Conservation (phyloP, 2,329 filamentous ascomycete species). For the Cladosporium sp. region DNA sequence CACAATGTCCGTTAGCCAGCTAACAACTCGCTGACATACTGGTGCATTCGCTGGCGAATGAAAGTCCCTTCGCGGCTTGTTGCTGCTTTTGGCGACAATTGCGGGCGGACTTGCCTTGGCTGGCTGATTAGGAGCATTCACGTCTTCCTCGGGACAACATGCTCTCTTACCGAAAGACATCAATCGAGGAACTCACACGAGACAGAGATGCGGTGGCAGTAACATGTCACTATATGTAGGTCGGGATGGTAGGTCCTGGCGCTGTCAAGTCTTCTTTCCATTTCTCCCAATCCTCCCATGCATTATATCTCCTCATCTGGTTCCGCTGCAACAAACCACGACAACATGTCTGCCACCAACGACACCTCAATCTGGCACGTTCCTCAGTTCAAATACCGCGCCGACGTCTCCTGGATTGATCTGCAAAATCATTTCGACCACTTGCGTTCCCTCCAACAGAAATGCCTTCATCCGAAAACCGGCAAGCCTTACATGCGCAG, state of each 20-base stretch:
- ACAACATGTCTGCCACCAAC: not conserved
- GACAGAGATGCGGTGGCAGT: too few relatives aligned
- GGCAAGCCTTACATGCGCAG: slow-evolving; percentile 31
- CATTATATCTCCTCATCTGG: slow-evolving; percentile 1
- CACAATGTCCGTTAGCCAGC: too few relatives aligned
- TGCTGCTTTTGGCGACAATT: not conserved
- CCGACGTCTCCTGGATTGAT: slow-evolving; percentile 30
- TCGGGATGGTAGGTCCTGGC: not conserved
- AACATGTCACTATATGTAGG: too few relatives aligned
- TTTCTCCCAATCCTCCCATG: not conserved
- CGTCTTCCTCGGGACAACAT: not conserved
- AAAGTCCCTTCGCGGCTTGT: not conserved
- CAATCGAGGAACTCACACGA: too few relatives aligned
- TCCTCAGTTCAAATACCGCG: slow-evolving; percentile 32
- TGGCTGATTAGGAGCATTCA: not conserved
- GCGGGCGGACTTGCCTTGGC: not conserved
- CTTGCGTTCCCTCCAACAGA: slow-evolving; percentile 27
- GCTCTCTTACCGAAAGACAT: not conserved
- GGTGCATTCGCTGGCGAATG: too few relatives aligned
- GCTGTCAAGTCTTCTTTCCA: not conserved
- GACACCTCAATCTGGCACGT: slow-evolving; percentile 20
- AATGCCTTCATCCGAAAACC: slow-evolving; percentile 22
- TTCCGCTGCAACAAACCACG: not conserved
- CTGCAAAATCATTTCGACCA: slow-evolving; percentile 31
- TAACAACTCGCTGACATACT: too few relatives aligned